A percentile compares a stretch with the other conserved stretches of the same genome.
phyloP scores from a whole-genome alignment of 495 filamentous ascomycete species.

The Chaetomium cochliodes region DNA sequence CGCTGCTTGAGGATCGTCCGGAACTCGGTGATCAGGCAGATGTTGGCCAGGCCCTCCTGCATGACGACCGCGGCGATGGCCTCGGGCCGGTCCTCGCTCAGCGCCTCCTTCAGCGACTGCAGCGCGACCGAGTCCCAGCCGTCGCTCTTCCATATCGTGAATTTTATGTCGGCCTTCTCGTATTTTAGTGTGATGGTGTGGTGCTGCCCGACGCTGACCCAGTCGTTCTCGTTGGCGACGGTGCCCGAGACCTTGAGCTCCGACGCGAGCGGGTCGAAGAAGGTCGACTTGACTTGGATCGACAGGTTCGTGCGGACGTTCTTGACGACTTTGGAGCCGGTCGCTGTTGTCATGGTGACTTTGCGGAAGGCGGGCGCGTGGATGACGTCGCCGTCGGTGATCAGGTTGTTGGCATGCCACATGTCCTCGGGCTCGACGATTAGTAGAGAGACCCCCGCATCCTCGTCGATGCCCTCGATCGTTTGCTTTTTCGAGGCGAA shows the following conservation, averaged over 20 bases:
- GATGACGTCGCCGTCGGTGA: conserved; percentile 74
- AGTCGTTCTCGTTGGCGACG: conserved; percentile 78
- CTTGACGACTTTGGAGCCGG: conserved; percentile 70
- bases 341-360: conserved; percentile 65
- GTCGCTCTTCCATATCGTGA: conserved; percentile 80
- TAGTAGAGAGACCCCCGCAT: conserved; percentile 73
- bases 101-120: conserved; percentile 72
- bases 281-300: conserved; percentile 76
- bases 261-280: conserved; percentile 84
- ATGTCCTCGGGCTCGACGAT: conserved; percentile 96
- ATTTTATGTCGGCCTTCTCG: conserved; percentile 38
- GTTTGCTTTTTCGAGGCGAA: conserved; percentile 41
- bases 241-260: conserved; percentile 82
- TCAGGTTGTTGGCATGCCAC: conserved; percentile 98
- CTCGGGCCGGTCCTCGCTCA: conserved; percentile 71
- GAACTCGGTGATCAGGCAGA: conserved; percentile 88
- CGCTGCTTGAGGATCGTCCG: conserved; percentile 85
- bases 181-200: conserved; percentile 87
- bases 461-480: conserved; percentile 68
- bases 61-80: conserved; percentile 87
- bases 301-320: conserved; percentile 76
- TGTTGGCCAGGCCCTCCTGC: conserved; percentile 90
- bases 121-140: conserved; percentile 91
- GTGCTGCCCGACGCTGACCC: conserved; percentile 77
- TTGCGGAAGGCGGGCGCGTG: conserved; percentile 81